Evolutionary conservation across 345 rosid species (phyloP).

Genomic region (Linum usitatissimum): DNA sequence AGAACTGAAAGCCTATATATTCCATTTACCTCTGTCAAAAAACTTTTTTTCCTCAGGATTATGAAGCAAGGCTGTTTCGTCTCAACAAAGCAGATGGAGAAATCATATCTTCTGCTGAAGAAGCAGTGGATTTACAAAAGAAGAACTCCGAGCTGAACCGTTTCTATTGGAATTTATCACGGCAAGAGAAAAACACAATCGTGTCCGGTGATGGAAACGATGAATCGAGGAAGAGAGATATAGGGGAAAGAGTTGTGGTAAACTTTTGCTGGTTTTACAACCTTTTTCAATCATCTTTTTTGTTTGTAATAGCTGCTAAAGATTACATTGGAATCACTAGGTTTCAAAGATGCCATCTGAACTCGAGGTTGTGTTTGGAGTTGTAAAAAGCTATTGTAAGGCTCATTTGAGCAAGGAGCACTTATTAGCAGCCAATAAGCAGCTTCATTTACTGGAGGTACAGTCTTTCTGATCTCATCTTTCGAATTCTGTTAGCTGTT

Average conservation of each 20-base stretch:
- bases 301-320: slow-evolving; percentile 3
- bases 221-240: slow-evolving; percentile 51
- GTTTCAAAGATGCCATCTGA: slow-evolving; percentile 82
- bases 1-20: background rate
- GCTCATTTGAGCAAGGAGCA: slow-evolving; percentile 45
- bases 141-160: slow-evolving; percentile 71
- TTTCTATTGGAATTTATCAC: slow-evolving; percentile 61
- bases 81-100: slow-evolving; percentile 61
- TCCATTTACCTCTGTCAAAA: slow-evolving; percentile 1
- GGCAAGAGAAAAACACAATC: slow-evolving; percentile 31
- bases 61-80: slow-evolving; percentile 84
- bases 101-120: slow-evolving; percentile 65
- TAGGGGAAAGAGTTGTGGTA: slow-evolving; percentile 60
- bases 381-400: slow-evolving; percentile 67
- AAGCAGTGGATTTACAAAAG: slow-evolving; percentile 58
- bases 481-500: slow-evolving; percentile 5
- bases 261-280: slow-evolving; percentile 11
- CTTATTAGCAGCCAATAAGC: slow-evolving; percentile 51
- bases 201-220: slow-evolving; percentile 27
- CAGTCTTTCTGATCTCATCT: slow-evolving; percentile 9
- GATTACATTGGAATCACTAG: slow-evolving; percentile 22
- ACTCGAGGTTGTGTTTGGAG: slow-evolving; percentile 79
- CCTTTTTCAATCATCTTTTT: background rate
- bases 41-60: slow-evolving; percentile 36
- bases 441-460: slow-evolving; percentile 75